phyloP scores from a whole-genome alignment of 2,329 filamentous ascomycete genomes.

The Phialocephala sp. region DNA sequence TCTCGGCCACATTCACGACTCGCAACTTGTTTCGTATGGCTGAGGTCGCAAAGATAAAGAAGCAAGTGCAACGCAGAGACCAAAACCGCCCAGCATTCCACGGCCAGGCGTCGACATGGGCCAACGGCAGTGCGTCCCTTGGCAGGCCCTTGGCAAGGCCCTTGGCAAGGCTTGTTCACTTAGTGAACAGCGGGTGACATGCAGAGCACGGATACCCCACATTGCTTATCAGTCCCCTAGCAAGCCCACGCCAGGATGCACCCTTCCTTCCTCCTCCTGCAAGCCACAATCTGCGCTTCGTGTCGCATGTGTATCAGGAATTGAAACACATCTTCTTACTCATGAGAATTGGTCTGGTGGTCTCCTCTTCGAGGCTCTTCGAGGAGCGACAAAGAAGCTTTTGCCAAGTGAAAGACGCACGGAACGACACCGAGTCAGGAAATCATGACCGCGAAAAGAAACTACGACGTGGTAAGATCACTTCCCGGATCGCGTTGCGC shows the following conservation, averaged over 20 bases:
- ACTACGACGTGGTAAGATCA: not conserved
- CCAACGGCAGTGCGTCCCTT: slow-evolving; percentile 11
- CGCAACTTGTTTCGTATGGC: not conserved
- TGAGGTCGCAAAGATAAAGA: not conserved
- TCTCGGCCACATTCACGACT: not conserved
- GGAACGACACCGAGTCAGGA: not conserved
- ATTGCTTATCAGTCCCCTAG: slow-evolving; percentile 13
- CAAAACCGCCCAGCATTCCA: not conserved
- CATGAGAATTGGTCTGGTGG: slow-evolving; percentile 4
- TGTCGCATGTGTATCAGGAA: not conserved
- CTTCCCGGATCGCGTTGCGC: not conserved
- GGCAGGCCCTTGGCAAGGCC: no score
- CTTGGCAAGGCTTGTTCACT: slow-evolving; percentile 12
- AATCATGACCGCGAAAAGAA: no score
- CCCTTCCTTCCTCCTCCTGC: not conserved
- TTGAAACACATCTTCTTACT: not conserved
- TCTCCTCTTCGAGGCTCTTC: not conserved
- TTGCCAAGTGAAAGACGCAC: not conserved
- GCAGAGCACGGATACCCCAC: slow-evolving; percentile 9
- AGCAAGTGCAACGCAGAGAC: not conserved
- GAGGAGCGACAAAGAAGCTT: not conserved
- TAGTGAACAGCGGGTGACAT: slow-evolving; percentile 5
- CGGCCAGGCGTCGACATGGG: not conserved
- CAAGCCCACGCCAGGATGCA: not conserved
- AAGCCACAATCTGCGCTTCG: slow-evolving; percentile 6